Evolutionary conservation across 441 rosid species (phyloP), one percentile per base, ranked within the genome.

Genomic region (Viola pubescens): DNA sequence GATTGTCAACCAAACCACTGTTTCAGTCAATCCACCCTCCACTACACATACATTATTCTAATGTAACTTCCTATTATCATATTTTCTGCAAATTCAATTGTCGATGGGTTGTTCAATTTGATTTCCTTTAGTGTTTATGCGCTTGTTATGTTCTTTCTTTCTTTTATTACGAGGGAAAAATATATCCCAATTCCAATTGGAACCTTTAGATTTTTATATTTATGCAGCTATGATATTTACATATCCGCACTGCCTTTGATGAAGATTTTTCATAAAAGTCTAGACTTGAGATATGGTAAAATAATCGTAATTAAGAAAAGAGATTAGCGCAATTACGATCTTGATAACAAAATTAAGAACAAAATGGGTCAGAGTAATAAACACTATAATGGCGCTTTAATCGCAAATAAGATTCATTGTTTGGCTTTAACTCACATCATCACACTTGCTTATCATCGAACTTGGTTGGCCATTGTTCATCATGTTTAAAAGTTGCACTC

Each of bases 221-320:
- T 7, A 5, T 39, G 11, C n/a, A 45, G 47, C 37, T 50, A 58
- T 39, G 44, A 34, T 52, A 56, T 51, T 56, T 49, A 34, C 54
- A 55, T 45, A 79, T 74, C 70, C 7, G 65, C 81, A 55, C 73
- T 7, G 37, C 67, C 75, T 74, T 74, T 72, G 37, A 76, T 66
- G 67, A 74, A 79, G 79, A 76, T 76, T 66, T 26, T 64, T 4
- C 62, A 26, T 48, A 59, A 58, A 68, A 66, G 62, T 55, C 61
- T 43, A 14, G 51, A 60, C 47, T 64, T 64, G 41, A 60, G 64
- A 66, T 50, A 59, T 65, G 3, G 38, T 61, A 63, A 47, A 53
- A 48, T 49, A 64, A 39, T 40, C 58, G 62, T n/a, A 12, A 38
- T 65, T 38, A 54, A 59, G 60, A 46, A 48, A 68, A 56, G 58